Evolutionary conservation across 495 filamentous ascomycete genomes (phyloP), one percentile per base, ranked within the genome.

Genomic region (Wilcoxina mikolae): DNA sequence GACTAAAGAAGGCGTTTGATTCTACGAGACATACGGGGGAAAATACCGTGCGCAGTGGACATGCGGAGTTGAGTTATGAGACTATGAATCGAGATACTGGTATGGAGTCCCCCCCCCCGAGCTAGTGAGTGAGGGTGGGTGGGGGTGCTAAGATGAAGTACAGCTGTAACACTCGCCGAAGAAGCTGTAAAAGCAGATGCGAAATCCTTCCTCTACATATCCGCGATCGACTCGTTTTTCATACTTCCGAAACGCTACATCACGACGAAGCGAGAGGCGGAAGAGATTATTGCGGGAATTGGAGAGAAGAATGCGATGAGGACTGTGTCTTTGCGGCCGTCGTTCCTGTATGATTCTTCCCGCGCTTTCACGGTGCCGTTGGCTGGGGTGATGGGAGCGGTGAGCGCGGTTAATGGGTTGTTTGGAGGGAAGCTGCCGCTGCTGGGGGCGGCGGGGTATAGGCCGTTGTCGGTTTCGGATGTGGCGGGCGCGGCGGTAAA

Each of bases 1-100:
- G 87, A 0, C 69, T 98, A 3, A 74, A 76, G 52, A 78, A 80
- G 48, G 88, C 85, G 35, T 96, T 95, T 60, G 76, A 79, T 53
- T 65, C 74, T 3, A 76, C 73, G 3, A 84, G 83, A 61, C 55
- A 62, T 10, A 81, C 79, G 3, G 78, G 78, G 38, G 72, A 78
- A 60, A 86, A 91, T 69, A 84, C 81, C 10, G 71, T 87, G 9
- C 35, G 58, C 0, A 69, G 71, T 54, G 64, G 69, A 44, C 58
- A 69, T 27, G 72, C 71, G 31, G 80, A 74, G 3, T 69, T 94
- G 62, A 95, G 89, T 31, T 98, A 98, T 72, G 91, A 98, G 75
- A 77, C 87, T 58, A 95, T 98, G 87, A 98, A 98, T 72, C 78
- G 91, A 56, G 93, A 98, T 65, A 78, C 79, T 43, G 78, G 78